Percentiles rank a stretch among this genome's conserved stretches.
These are phyloP conservation scores for Neurospora sp. DNA, from an alignment of 495 filamentous ascomycete species.

Conservation along the genomic window DNA sequence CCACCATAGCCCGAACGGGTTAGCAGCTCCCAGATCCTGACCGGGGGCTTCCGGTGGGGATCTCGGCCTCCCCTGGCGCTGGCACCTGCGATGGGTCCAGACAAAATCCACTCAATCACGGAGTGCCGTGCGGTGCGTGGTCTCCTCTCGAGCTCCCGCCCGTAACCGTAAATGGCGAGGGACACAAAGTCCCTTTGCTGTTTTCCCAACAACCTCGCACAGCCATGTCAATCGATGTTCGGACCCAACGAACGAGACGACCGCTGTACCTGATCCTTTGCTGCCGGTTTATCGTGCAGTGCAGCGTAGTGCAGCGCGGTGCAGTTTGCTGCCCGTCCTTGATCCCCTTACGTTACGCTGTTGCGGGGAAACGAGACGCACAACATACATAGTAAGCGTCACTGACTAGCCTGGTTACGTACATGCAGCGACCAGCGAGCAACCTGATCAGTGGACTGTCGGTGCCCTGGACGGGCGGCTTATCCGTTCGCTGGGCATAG, in stretches of 20 bases:
- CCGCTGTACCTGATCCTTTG: not conserved
- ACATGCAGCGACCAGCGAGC: not conserved
- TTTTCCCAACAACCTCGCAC: not conserved
- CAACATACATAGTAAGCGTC: not conserved
- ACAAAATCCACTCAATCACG: not conserved
- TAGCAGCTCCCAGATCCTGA: not conserved
- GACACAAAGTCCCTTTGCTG: not conserved
- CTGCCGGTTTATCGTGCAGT: not conserved
- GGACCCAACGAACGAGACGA: not conserved
- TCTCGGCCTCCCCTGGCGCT: not conserved
- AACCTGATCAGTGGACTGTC: not conserved
- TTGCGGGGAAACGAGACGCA: not conserved
- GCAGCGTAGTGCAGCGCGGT: not conserved
- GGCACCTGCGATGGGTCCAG: not conserved
- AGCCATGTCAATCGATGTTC: not conserved
- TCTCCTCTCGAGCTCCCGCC: not conserved
- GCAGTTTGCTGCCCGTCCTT: not conserved
- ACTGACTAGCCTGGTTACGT: not conserved
- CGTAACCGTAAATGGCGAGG: not conserved
- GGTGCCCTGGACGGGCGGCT: not conserved
- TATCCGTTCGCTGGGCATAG: not conserved
- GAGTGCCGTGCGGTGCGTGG: not conserved
- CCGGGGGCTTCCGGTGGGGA: not conserved
- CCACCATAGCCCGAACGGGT: not conserved
- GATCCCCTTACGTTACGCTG: not conserved